Percentiles rank a stretch among this genome's conserved stretches.
Conservation (phyloP, 2,329 filamentous ascomycete species). For the Pestalotiopsis sp. region DNA sequence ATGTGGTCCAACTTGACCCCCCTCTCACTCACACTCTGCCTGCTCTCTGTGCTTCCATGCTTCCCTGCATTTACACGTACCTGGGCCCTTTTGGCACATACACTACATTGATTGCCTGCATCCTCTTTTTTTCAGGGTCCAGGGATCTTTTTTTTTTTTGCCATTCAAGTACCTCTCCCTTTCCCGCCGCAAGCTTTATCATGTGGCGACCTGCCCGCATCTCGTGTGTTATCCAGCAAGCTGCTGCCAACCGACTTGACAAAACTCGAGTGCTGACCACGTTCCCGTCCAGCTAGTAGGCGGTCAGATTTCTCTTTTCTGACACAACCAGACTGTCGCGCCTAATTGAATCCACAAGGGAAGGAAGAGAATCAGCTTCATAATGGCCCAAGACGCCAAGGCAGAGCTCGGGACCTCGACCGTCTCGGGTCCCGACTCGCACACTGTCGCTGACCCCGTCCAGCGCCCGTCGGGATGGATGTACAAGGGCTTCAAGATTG, state of each 20-base stretch:
- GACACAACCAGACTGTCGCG: background rate
- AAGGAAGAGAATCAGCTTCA: background rate
- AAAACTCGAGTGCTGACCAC: background rate
- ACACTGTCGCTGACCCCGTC: constrained; percentile 18
- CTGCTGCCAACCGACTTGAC: background rate
- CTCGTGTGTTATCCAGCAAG: background rate
- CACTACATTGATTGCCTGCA: background rate
- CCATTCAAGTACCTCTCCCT: background rate
- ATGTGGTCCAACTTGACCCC: too few relatives aligned
- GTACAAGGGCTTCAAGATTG: constrained; percentile 64
- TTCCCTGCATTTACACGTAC: background rate
- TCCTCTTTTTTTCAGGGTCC: background rate
- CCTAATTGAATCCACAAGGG: background rate
- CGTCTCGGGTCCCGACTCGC: constrained; percentile 7
- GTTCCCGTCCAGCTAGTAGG: background rate
- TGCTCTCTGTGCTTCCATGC: background rate
- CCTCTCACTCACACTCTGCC: background rate
- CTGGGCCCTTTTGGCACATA: background rate
- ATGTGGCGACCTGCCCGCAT: background rate
- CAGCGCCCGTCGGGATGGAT: constrained; percentile 61
- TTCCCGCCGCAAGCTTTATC: background rate
- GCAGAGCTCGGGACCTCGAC: constrained; percentile 1
- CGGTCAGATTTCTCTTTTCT: background rate
- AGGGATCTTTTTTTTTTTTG: background rate
- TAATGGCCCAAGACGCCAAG: constrained; percentile 11